These are phyloP conservation scores for Hydrangea macrophylla DNA, from an alignment of 148 eudicot species.

Conservation along the genomic window DNA sequence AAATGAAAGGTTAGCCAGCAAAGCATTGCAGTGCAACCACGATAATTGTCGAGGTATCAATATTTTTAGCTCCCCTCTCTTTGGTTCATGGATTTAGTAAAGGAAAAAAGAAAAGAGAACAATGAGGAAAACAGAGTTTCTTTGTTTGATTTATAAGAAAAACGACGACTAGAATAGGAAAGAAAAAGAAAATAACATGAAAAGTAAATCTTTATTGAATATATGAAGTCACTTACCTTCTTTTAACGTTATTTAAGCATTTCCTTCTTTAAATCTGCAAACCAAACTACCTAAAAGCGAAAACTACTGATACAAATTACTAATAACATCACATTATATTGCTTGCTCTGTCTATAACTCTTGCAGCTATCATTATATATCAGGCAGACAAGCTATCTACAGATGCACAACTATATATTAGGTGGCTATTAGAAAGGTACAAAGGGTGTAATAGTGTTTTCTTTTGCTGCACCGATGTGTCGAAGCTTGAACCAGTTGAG, in stretches of 20 bases:
- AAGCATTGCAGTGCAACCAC: conserved; percentile 2
- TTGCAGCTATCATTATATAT: conserved; percentile 39
- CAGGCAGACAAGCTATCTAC: conserved; percentile 44
- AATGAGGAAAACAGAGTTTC: too few relatives aligned
- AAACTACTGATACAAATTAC: not conserved
- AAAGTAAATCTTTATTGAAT: too few relatives aligned
- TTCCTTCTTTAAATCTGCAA: too few relatives aligned
- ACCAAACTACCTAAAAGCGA: too few relatives aligned
- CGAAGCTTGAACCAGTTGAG: conserved; percentile 30
- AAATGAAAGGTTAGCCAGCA: conserved; percentile 6
- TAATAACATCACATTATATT: not conserved
- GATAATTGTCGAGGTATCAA: conserved; percentile 32
- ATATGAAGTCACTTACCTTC: too few relatives aligned
- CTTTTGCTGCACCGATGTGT: conserved; percentile 39
- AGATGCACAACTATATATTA: conserved; percentile 34
- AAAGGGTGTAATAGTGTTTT: conserved; percentile 33
- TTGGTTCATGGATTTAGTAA: too few relatives aligned
- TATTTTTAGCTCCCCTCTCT: not conserved
- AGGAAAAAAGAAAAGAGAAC: too few relatives aligned
- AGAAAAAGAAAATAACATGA: too few relatives aligned
- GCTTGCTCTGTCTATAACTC: too few relatives aligned
- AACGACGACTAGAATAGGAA: too few relatives aligned
- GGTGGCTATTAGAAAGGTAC: conserved; percentile 37
- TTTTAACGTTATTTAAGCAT: too few relatives aligned
- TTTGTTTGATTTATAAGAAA: too few relatives aligned